Conservation (phyloP, 1,139 yeast species). For the Candida mesenterica region DNA sequence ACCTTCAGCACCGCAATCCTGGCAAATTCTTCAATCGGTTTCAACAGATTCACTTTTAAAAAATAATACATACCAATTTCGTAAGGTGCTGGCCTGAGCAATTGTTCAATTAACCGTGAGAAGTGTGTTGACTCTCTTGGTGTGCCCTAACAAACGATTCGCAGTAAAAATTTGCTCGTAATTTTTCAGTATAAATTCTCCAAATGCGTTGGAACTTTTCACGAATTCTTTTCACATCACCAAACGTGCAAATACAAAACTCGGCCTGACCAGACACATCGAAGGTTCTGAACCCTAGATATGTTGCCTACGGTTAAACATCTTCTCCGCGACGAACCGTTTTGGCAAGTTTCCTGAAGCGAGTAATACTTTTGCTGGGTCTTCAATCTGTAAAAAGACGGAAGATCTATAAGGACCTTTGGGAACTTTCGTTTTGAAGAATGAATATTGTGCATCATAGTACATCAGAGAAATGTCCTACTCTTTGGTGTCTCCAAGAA, state of each 20-base stretch:
- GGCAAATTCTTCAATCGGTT: too few species aligned
- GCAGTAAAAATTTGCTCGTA: too few species aligned
- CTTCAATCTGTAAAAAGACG: not conserved
- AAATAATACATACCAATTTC: too few species aligned
- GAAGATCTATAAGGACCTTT: conserved; percentile 3
- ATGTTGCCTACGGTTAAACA: conserved; percentile 25
- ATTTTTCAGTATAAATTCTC: too few species aligned
- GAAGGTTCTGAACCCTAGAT: not conserved
- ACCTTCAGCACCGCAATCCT: too few species aligned
- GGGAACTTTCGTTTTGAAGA: conserved; percentile 12
- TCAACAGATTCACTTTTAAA: too few species aligned
- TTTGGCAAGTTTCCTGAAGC: conserved; percentile 44
- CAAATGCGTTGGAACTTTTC: too few species aligned
- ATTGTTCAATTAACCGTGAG: too few species aligned
- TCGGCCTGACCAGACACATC: conserved; percentile 7
- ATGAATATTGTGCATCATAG: conserved; percentile 47
- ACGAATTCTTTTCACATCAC: conserved; percentile 3
- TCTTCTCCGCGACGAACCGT: conserved; percentile 45
- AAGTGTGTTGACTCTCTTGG: too few species aligned
- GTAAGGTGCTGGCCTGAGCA: too few species aligned
- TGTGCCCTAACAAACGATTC: too few species aligned
- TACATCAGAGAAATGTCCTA: conserved; percentile 40
- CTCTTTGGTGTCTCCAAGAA: conserved; percentile 53
- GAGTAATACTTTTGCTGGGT: conserved; percentile 17
- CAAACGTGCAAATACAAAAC: conserved; percentile 7